Evolutionary conservation across 768 basidiomycete genomes (phyloP).

Genomic region (Leccinum rimulosum): DNA sequence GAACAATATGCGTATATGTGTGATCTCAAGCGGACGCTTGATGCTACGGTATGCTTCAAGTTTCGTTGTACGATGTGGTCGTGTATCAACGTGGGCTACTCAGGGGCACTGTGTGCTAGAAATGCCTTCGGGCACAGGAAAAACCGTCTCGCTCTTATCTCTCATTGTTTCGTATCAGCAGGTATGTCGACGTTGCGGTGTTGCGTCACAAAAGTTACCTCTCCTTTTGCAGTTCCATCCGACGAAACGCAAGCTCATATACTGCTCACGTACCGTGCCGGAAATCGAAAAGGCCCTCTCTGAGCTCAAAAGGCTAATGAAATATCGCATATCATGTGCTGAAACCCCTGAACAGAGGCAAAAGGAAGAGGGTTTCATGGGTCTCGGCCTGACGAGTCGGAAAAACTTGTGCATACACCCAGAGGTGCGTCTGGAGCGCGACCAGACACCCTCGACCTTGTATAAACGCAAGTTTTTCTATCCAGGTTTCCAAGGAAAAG

Average conservation of each 20-base stretch:
- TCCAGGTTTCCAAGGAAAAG: constrained; percentile 93
- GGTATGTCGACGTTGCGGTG: constrained; percentile 38
- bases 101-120: constrained; percentile 99
- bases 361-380: constrained; percentile 82
- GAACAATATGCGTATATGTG: constrained; percentile 99
- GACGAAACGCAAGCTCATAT: constrained; percentile 89
- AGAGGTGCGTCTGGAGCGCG: constrained; percentile 52
- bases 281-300: constrained; percentile 98
- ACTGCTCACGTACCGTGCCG: constrained; percentile 98
- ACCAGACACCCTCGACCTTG: not conserved
- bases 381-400: constrained; percentile 90
- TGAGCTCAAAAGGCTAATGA: constrained; percentile 91
- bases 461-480: not conserved
- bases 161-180: constrained; percentile 98
- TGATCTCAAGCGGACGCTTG: constrained; percentile 93
- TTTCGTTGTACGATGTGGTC: not conserved
- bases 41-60: constrained; percentile 69
- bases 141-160: constrained; percentile 93
- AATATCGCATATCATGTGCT: constrained; percentile 72
- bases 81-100: constrained; percentile 4
- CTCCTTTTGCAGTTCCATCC: constrained; percentile 72
- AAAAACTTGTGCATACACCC: constrained; percentile 97
- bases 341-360: constrained; percentile 71
- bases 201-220: not conserved
- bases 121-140: constrained; percentile 99